Conservation (phyloP, 306 rosid genomes). For the Lathyrus sativus region DNA sequence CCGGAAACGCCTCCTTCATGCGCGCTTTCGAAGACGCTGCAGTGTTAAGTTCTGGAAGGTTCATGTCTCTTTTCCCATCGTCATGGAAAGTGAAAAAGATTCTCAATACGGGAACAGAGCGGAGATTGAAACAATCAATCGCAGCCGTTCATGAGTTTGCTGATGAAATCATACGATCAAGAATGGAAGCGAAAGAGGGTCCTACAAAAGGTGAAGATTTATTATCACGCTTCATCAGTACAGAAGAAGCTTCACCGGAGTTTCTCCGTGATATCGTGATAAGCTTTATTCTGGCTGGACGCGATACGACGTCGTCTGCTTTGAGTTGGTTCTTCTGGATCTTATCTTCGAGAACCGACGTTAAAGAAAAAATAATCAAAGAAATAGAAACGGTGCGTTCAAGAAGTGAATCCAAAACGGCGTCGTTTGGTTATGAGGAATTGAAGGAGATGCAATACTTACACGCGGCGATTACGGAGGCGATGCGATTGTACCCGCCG, state of each 20-base stretch:
- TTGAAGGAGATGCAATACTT: conserved; percentile 1
- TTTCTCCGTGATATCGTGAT: conserved; percentile 2
- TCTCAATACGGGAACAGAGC: not conserved
- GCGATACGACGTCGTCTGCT: conserved; percentile 6
- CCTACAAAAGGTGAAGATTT: not conserved
- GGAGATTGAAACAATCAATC: conserved; percentile 2
- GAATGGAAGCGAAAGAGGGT: not conserved
- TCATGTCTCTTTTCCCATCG: not conserved
- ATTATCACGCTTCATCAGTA: not conserved
- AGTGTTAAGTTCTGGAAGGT: conserved; percentile 9
- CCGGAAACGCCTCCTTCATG: not conserved
- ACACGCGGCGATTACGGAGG: not conserved
- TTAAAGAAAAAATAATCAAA: not conserved
- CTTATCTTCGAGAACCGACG: not conserved
- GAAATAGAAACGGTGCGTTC: not conserved
- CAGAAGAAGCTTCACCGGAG: conserved; percentile 7
- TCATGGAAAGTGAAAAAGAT: not conserved
- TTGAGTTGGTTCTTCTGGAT: conserved; percentile 17
- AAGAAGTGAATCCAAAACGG: not conserved
- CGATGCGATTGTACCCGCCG: not conserved
- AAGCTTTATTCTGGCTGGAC: conserved; percentile 6
- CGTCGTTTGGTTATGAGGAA: not conserved
- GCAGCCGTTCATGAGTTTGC: not conserved
- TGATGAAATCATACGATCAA: conserved; percentile 2
- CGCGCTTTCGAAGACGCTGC: not conserved